Conservation (phyloP, 345 rosid genomes). For the Eucalyptus tenuipes region DNA sequence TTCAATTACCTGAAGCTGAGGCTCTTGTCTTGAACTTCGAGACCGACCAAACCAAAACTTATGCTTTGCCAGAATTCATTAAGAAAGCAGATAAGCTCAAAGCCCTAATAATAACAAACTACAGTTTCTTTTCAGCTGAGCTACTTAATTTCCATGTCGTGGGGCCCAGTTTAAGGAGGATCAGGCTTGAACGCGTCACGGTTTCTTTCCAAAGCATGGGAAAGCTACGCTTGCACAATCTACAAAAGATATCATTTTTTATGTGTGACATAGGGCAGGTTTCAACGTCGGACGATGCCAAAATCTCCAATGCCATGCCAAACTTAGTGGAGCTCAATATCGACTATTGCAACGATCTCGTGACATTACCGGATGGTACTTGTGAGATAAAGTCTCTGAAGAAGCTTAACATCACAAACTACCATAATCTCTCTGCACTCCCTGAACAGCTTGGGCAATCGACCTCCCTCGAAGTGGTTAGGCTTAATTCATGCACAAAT, state of each 20-base stretch:
- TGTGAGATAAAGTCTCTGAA: neutral
- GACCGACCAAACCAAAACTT: neutral
- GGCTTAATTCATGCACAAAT: slow-evolving; percentile 28
- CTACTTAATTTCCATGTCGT: slow-evolving; percentile 23
- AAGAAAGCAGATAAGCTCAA: slow-evolving; percentile 27
- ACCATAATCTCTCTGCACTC: slow-evolving; percentile 24
- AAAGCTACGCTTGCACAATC: neutral
- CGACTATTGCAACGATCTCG: slow-evolving; percentile 29
- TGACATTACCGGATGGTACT: slow-evolving; percentile 13
- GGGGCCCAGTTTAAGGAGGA: slow-evolving; percentile 31
- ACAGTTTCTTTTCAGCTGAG: slow-evolving; percentile 12
- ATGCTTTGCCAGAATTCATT: slow-evolving; percentile 35
- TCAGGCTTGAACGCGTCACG: slow-evolving; percentile 33
- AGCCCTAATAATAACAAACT: slow-evolving; percentile 27
- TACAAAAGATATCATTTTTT: slow-evolving; percentile 30
- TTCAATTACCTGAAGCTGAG: slow-evolving; percentile 28
- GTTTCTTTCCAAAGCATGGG: slow-evolving; percentile 1
- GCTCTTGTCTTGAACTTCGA: slow-evolving; percentile 33
- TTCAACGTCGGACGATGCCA: neutral
- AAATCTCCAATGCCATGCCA: slow-evolving; percentile 3
- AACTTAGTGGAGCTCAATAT: slow-evolving; percentile 37
- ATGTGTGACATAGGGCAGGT: slow-evolving; percentile 28
- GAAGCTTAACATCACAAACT: slow-evolving; percentile 42
- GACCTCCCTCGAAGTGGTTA: slow-evolving; percentile 15
- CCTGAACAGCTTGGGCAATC: slow-evolving; percentile 28